Conservation (phyloP, 352 stramenopile genomes). For the Phytophthora sojae region DNA sequence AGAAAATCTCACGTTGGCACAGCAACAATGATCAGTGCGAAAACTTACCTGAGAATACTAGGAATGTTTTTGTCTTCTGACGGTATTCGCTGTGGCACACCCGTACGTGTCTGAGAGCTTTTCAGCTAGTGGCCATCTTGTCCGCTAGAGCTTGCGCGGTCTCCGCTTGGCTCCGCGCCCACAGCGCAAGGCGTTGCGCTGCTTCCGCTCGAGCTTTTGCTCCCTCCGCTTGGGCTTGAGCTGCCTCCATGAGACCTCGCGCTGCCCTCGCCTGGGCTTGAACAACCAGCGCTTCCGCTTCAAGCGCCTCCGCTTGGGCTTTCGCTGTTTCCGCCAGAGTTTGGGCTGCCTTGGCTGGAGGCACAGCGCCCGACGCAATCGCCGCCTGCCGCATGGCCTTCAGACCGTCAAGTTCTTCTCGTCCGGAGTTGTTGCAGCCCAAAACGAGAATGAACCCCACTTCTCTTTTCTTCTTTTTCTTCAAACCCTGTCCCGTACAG, state of each 20-base stretch:
- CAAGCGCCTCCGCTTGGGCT: background rate
- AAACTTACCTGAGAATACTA: too few species aligned
- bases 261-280: conserved; percentile 2
- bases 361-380: background rate
- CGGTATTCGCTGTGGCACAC: too few species aligned
- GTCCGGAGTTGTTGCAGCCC: background rate
- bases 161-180: background rate
- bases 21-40: too few species aligned
- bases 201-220: background rate
- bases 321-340: background rate
- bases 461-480: background rate
- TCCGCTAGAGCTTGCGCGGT: conserved; percentile 2
- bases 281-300: conserved; percentile 3
- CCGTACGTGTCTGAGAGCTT: too few species aligned
- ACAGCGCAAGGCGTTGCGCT: background rate
- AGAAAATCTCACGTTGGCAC: too few species aligned
- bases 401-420: background rate
- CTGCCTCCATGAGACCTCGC: background rate
- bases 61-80: too few species aligned
- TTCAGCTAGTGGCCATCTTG: background rate
- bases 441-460: background rate
- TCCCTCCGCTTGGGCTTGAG: conserved; percentile 1
- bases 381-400: background rate
- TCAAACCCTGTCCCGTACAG: background rate
- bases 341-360: background rate